phyloP scores from a whole-genome alignment of 768 basidiomycete genomes.

The Podaxis pistillaris region DNA sequence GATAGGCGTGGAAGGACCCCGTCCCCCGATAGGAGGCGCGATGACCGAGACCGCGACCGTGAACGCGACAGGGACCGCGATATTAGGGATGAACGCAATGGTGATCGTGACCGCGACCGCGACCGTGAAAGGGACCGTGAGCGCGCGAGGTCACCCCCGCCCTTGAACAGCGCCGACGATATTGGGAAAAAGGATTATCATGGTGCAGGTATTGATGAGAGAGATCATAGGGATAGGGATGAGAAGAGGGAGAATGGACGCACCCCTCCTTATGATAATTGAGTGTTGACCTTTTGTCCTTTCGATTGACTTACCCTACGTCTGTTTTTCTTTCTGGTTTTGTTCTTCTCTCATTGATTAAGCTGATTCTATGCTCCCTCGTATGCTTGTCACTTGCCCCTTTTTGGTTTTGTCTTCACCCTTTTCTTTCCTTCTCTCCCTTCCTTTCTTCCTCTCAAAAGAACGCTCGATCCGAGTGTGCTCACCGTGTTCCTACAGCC shows the following conservation, averaged over 20 bases:
- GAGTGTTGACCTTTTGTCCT: slow-evolving; percentile 19
- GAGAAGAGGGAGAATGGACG: slow-evolving; percentile 49
- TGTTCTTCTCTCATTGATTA: not conserved
- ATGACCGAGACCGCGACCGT: slow-evolving; percentile 25
- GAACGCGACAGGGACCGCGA: slow-evolving; percentile 16
- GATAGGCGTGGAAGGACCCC: slow-evolving; percentile 20
- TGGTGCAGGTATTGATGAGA: slow-evolving; percentile 26
- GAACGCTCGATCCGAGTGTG: not conserved
- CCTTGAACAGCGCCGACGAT: slow-evolving; percentile 12
- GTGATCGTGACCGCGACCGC: slow-evolving; percentile 34
- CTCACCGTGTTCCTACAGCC: slow-evolving; percentile 1
- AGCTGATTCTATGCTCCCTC: not conserved
- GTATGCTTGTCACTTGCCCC: slow-evolving; percentile 3
- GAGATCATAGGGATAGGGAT: slow-evolving; percentile 25
- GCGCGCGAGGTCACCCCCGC: slow-evolving; percentile 17
- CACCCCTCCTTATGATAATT: slow-evolving; percentile 61
- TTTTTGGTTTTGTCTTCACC: not conserved
- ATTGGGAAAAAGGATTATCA: slow-evolving; percentile 28
- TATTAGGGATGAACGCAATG: slow-evolving; percentile 51
- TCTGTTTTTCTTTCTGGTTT: not conserved
- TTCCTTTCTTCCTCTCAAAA: not conserved
- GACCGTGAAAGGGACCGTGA: slow-evolving; percentile 22
- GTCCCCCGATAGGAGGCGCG: slow-evolving; percentile 24
- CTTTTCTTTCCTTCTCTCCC: not conserved
- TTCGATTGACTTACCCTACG: not conserved